A percentile compares a stretch with the other conserved stretches of the same genome.
Conservation (phyloP, 768 basidiomycete genomes). For the Russula griseocarnosa region DNA sequence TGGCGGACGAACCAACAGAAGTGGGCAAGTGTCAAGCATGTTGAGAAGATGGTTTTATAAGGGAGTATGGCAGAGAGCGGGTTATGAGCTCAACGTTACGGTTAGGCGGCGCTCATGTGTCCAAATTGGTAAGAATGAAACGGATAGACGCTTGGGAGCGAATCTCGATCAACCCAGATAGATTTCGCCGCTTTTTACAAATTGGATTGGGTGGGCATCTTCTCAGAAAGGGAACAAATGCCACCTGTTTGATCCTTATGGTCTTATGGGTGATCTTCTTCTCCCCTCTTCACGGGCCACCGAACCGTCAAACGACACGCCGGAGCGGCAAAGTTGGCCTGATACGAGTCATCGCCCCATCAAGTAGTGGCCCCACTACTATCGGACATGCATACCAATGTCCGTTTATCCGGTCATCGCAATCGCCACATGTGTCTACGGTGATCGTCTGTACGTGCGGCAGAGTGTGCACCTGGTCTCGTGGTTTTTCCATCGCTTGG, state of each 20-base stretch:
- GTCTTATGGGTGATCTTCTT: constrained; percentile 11
- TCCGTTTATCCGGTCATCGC: background rate
- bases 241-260: constrained; percentile 7
- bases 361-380: background rate
- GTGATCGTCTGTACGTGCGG: background rate
- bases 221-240: constrained; percentile 18
- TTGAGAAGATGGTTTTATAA: constrained; percentile 15
- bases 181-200: constrained; percentile 18
- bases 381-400: background rate
- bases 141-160: constrained; percentile 14
- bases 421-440: background rate
- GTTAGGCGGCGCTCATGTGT: background rate
- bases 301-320: background rate
- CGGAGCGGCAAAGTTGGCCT: background rate
- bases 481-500: background rate
- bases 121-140: constrained; percentile 26
- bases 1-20: background rate
- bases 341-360: constrained; percentile 19
- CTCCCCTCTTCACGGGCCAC: constrained; percentile 1
- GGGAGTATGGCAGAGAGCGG: constrained; percentile 14
- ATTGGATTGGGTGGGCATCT: background rate
- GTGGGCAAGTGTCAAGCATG: constrained; percentile 5
- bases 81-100: constrained; percentile 3
- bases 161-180: constrained; percentile 22
- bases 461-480: background rate